phyloP scores from a whole-genome alignment of 2,329 filamentous ascomycete genomes.

The Apiospora aurea region DNA sequence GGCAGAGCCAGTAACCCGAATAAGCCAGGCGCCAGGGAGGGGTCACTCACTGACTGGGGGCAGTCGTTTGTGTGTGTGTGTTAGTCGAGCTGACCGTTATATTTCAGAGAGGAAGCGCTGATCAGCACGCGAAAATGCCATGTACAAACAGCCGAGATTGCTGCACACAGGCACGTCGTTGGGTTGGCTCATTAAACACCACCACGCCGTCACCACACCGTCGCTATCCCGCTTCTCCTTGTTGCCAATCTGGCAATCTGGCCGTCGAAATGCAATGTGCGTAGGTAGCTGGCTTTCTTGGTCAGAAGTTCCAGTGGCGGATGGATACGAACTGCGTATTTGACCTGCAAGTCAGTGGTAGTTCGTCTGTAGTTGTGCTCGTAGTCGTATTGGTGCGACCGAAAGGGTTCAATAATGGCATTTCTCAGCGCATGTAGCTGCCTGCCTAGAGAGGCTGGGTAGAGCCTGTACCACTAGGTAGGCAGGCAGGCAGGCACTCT shows the following conservation, averaged over 20 bases:
- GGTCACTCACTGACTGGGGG: neutral
- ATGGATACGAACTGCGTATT: neutral
- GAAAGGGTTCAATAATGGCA: neutral
- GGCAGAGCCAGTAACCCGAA: neutral
- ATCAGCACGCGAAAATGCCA: neutral
- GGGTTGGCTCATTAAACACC: neutral
- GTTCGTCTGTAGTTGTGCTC: neutral
- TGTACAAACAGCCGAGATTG: neutral
- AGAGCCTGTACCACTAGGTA: too few species aligned
- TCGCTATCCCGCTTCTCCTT: neutral
- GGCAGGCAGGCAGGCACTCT: too few species aligned
- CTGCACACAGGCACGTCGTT: neutral
- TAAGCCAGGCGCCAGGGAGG: neutral
- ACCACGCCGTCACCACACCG: neutral
- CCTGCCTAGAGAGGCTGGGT: too few species aligned
- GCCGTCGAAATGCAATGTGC: neutral
- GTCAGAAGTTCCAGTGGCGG: neutral
- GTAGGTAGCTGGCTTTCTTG: neutral
- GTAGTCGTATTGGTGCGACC: neutral
- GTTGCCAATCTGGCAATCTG: neutral
- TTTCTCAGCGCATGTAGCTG: neutral
- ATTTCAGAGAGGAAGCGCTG: neutral
- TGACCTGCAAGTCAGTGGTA: neutral
- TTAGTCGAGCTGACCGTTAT: neutral
- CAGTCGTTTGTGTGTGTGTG: neutral